Conservation (phyloP, 768 basidiomycete species). For the Hericium rajendrae region DNA sequence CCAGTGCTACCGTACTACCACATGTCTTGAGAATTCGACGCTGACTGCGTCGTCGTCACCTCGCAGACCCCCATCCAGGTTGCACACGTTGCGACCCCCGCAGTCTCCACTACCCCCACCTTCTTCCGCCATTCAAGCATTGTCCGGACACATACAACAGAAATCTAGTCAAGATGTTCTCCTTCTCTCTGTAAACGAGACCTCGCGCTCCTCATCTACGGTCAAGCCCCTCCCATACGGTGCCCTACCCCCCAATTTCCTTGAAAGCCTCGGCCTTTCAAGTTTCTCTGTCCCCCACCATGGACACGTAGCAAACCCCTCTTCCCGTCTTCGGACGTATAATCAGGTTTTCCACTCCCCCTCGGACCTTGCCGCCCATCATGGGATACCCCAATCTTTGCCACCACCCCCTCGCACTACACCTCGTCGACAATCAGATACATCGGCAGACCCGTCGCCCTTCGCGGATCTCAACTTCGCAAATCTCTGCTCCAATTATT, state of each 20-base stretch:
- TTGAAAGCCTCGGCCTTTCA: slow-evolving; percentile 51
- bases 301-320: slow-evolving; percentile 46
- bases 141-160: slow-evolving; percentile 20
- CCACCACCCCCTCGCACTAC: slow-evolving; percentile 59
- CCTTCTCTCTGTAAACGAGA: slow-evolving; percentile 32
- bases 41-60: slow-evolving; percentile 34
- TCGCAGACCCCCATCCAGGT: slow-evolving; percentile 39
- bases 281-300: slow-evolving; percentile 37
- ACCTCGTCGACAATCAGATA: slow-evolving; percentile 30
- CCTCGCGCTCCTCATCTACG: slow-evolving; percentile 25
- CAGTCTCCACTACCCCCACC: slow-evolving; percentile 20
- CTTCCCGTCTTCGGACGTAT: slow-evolving; percentile 60
- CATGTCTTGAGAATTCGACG: slow-evolving; percentile 28
- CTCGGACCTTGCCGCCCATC: slow-evolving; percentile 62
- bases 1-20: slow-evolving; percentile 5
- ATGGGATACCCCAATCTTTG: slow-evolving; percentile 68
- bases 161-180: slow-evolving; percentile 38
- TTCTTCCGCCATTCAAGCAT: slow-evolving; percentile 41
- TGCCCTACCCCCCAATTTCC: slow-evolving; percentile 25
- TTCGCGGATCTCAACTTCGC: slow-evolving; percentile 35
- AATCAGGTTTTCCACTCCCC: slow-evolving; percentile 50
- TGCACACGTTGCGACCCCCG: slow-evolving; percentile 40
- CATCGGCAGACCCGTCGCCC: slow-evolving; percentile 19
- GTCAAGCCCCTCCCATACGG: slow-evolving; percentile 28
- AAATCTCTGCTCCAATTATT: slow-evolving; percentile 49